Evolutionary conservation across 352 stramenopile genomes (phyloP), one percentile per base, ranked within the genome.

Genomic region (Aphanomyces astaci): DNA sequence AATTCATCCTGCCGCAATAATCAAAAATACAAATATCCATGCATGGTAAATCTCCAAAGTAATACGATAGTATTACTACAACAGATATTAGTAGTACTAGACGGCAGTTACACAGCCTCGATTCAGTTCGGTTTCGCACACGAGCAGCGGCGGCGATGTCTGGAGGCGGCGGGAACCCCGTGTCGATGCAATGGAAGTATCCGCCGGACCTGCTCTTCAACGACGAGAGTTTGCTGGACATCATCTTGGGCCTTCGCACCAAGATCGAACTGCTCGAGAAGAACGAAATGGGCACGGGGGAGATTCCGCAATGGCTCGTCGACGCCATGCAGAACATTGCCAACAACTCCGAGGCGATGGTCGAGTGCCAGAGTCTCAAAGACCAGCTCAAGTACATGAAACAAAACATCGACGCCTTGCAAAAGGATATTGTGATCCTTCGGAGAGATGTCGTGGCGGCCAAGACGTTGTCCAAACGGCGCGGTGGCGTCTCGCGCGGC

Each of bases 371-470:
- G 48, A 66, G 80, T 7, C 66, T 92, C 33, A 73, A 88, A 17
- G 82, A 92, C 31, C 84, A 94, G 51, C 82, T 94, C 10, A 76
- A 73, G 27, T 87, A 77, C 15, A 68, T 68, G 28, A 68, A 68
- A 27, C 62, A 68, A 59, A 45, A 40, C 30, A 68, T 68, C 27
- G 62, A 68, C 27, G 62, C 39, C 4, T 65, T 94, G 13, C 83
- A 94, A 72, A 92, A 92, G 36, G 83, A 94, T 48, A 72, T 92
- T 40, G 73, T 90, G 48, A 78, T 91, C 48, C 57, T 94, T n/a
- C 81, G 81, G 1, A 81, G 91, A 28, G 85, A 94, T 4, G 51
- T 68, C 33, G 62, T 52, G 17, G 56, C 56, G 22, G 62, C 62
- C 15, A 46, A 51, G 22, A 68, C 43, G 22, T 17, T 68, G 43